Base-by-base conservation (phyloP, 306 rosid species). In the Sicyos baderoa region DNA sequence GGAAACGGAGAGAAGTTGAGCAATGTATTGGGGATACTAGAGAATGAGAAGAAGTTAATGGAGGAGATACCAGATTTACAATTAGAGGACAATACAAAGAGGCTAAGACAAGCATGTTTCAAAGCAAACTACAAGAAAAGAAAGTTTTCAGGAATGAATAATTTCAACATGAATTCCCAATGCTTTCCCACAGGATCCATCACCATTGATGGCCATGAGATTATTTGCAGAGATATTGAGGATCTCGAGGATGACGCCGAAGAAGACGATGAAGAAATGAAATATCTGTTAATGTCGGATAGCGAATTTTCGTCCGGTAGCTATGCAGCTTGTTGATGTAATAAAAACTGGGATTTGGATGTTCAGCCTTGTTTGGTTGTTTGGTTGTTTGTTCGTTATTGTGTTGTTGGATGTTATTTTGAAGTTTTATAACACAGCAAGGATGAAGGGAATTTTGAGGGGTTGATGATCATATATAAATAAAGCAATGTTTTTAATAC, bases 41-140 rank as follows among this genome's bases (percentile, higher is more conserved):
- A 88, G 74, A 80, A 62, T 72, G 99, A 93, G 21, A 90, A 72
- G 97, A 86, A 74, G 72, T 7, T 85, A 18, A 21, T 93, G 83
- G 97, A 90, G 76, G 96, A 88, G 54, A 73, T 75, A 67, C 99
- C 97, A 0, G 97, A 93, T 70, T 57, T 82, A 73, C 79, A 90
- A 15, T 79, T 93, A 0, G 86, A 84, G 32, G 82, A 79, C 23
- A 62, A 71, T 16, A 93, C 97, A 2, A 93, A 88, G 70, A 80
- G 87, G 70, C 88, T 90, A 16, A 84, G 99, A 21, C 99, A 93
- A 47, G 96, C 91, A 0, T 90, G 99, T 35, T 93, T 93, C 22
- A 93, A 93, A 76, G 91, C 94, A 0, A 93, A 90, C 18, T 90
- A 93, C 78, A 93, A 93, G 86, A 90, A 88, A 75, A 88, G 94